Conservation (phyloP, 2,329 filamentous ascomycete genomes). For the Coniochaeta pulveracea region DNA sequence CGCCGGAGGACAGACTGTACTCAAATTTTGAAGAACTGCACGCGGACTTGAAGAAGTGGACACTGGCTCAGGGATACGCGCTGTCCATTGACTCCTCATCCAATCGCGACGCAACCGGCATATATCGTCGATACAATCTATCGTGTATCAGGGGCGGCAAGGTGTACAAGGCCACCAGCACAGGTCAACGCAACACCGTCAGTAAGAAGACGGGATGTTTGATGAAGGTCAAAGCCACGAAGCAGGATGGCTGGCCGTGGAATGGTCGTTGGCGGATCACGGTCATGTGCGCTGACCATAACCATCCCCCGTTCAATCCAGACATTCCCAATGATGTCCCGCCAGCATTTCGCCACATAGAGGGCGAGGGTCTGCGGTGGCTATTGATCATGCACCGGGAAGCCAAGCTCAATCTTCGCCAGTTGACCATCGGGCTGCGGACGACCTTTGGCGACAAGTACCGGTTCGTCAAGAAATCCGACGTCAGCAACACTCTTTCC, state of each 20-base stretch:
- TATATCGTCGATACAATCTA: constrained; percentile 17
- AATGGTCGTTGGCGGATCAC: constrained; percentile 17
- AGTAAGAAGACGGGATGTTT: constrained; percentile 17
- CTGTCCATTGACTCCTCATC: constrained; percentile 14
- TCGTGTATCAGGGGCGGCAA: constrained; percentile 17
- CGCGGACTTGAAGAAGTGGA: constrained; percentile 13
- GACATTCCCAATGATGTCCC: constrained; percentile 13
- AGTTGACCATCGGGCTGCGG: constrained; percentile 17
- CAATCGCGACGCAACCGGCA: constrained; percentile 14
- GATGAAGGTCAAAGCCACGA: constrained; percentile 17
- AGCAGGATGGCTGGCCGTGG: constrained; percentile 16
- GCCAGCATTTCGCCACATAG: constrained; percentile 17
- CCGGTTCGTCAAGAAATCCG: constrained; percentile 17
- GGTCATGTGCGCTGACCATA: constrained; percentile 16
- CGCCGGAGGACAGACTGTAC: constrained; percentile 16
- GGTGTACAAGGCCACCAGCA: constrained; percentile 13
- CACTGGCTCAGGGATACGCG: constrained; percentile 15
- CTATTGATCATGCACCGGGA: constrained; percentile 18
- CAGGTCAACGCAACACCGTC: constrained; percentile 13
- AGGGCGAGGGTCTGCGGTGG: constrained; percentile 15
- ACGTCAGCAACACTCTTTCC: constrained; percentile 16
- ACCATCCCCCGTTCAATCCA: constrained; percentile 17
- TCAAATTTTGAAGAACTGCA: constrained; percentile 13
- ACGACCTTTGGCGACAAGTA: constrained; percentile 18
- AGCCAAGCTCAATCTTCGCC: constrained; percentile 14